These are phyloP conservation scores for Zygosaccharomyces sapae DNA, from an alignment of 1,139 yeast species.

Conservation along the genomic window DNA sequence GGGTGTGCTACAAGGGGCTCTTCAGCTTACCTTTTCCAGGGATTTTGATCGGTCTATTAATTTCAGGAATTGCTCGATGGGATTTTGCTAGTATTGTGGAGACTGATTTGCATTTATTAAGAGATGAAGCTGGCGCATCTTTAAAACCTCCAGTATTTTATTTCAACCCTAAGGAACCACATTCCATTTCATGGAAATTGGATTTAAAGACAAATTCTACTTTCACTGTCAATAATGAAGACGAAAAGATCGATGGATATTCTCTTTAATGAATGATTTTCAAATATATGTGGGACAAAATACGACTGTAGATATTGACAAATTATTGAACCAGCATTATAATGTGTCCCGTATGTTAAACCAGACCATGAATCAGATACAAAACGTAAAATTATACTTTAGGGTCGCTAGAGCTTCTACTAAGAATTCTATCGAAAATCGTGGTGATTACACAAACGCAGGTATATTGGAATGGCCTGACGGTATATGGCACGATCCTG, in stretches of 20 bases:
- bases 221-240: constrained; percentile 10
- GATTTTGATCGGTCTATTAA: constrained; percentile 68
- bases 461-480: constrained; percentile 55
- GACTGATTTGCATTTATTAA: constrained; percentile 58
- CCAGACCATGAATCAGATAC: constrained; percentile 26
- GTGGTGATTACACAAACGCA: constrained; percentile 57
- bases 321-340: constrained; percentile 39
- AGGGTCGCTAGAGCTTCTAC: constrained; percentile 50
- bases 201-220: constrained; percentile 3
- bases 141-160: constrained; percentile 54
- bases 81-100: constrained; percentile 88
- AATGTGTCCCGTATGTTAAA: constrained; percentile 34
- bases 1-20: constrained; percentile 81
- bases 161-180: constrained; percentile 20
- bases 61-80: constrained; percentile 90
- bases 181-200: constrained; percentile 29
- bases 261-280: constrained; percentile 75
- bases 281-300: constrained; percentile 62
- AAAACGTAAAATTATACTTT: constrained; percentile 45
- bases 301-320: constrained; percentile 42
- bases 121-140: constrained; percentile 71
- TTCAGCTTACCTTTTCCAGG: constrained; percentile 74
- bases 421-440: constrained; percentile 32
- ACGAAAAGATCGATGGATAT: constrained; percentile 40
- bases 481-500: constrained; percentile 47